Conservation (phyloP, 208 protist genomes). For the Trypanosoma cruzi region DNA sequence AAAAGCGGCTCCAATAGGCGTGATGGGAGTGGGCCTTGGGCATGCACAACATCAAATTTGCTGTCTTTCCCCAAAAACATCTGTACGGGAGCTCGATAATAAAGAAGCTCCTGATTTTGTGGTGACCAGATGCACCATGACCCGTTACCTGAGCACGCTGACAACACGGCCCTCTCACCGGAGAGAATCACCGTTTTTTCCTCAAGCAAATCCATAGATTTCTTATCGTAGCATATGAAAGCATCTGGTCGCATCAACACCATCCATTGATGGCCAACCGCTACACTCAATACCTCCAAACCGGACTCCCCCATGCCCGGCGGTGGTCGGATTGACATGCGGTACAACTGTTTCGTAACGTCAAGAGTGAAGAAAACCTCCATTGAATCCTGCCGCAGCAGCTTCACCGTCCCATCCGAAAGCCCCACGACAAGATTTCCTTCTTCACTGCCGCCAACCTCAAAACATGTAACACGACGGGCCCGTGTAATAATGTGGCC, state of each 20-base stretch:
- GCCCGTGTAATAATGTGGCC: constrained; percentile 60
- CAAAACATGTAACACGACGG: constrained; percentile 42
- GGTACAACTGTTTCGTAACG: constrained; percentile 23
- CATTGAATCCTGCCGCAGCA: constrained; percentile 64
- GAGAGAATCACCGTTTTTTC: constrained; percentile 23
- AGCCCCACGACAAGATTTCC: constrained; percentile 52
- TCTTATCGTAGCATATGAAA: constrained; percentile 35
- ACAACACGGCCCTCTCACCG: constrained; percentile 11
- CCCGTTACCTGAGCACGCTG: constrained; percentile 20
- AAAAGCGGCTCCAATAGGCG: constrained; percentile 37
- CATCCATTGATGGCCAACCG: constrained; percentile 33
- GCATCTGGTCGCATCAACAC: constrained; percentile 40
- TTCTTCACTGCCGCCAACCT: constrained; percentile 34
- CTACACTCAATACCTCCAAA: constrained; percentile 30
- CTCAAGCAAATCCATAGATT: constrained; percentile 26
- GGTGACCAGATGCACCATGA: constrained; percentile 31
- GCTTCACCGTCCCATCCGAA: constrained; percentile 56
- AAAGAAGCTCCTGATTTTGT: constrained; percentile 18
- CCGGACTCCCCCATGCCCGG: neutral
- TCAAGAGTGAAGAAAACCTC: constrained; percentile 38
- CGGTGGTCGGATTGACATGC: neutral
- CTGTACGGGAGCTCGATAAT: constrained; percentile 2
- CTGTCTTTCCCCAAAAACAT: neutral
- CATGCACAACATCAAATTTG: constrained; percentile 69
- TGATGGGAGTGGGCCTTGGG: constrained; percentile 42